phyloP scores from a whole-genome alignment of 2,329 filamentous ascomycete genomes.

The Cryphonectria parasitica region DNA sequence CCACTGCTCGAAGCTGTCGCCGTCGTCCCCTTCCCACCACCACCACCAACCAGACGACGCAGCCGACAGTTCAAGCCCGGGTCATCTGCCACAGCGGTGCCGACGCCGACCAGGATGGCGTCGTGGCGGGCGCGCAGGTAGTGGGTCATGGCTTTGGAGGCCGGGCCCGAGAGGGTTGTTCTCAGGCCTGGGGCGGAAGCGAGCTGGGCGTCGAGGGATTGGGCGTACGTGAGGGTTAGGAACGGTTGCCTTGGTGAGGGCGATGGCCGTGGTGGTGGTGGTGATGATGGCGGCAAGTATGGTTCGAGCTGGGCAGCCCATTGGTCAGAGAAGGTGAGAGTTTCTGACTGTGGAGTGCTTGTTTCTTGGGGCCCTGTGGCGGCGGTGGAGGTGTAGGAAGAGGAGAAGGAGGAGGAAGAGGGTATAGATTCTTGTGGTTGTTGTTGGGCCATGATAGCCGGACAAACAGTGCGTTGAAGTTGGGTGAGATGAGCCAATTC shows the following conservation, averaged over 20 bases:
- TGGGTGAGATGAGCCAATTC: neutral
- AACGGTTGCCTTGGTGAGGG: constrained; percentile 40
- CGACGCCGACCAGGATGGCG: constrained; percentile 83
- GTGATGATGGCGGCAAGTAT: constrained; percentile 18
- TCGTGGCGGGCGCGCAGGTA: constrained; percentile 81
- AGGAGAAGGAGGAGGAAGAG: neutral
- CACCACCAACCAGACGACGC: constrained; percentile 49
- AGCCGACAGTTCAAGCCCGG: constrained; percentile 84
- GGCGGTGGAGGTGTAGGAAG: neutral
- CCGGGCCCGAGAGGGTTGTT: constrained; percentile 79
- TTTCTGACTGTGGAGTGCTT: too few relatives aligned
- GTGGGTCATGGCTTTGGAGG: constrained; percentile 92
- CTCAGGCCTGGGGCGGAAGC: constrained; percentile 78
- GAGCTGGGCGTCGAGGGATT: constrained; percentile 82
- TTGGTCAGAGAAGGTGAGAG: constrained; percentile 23
- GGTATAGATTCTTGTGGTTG: neutral
- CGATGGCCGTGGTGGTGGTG: constrained; percentile 9
- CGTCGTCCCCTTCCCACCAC: constrained; percentile 40
- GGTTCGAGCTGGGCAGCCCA: constrained; percentile 21
- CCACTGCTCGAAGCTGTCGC: too few relatives aligned
- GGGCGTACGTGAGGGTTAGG: constrained; percentile 87
- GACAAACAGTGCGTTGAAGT: neutral
- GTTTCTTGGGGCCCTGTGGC: too few relatives aligned
- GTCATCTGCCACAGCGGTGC: constrained; percentile 83
- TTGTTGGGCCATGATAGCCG: neutral